These are phyloP conservation scores for Sporisorium graminicola DNA, from an alignment of 1,284 basidiomycete species.

Conservation along the genomic window DNA sequence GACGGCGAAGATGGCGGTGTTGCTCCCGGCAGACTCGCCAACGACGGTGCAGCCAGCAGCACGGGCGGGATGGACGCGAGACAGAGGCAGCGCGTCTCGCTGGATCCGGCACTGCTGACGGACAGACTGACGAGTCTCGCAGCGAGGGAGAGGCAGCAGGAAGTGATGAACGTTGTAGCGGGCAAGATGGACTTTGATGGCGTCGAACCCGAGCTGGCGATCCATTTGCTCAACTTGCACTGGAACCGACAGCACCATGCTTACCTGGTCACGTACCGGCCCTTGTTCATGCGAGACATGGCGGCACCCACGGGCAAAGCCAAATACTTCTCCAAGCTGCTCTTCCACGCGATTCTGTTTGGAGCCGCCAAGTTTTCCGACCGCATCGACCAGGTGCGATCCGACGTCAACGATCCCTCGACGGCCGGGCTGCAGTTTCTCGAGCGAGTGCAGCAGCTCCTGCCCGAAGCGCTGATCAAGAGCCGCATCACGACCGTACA, in stretches of 20 bases:
- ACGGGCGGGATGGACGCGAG: neutral
- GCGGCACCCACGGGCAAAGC: slow-evolving; percentile 47
- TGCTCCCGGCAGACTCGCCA: neutral
- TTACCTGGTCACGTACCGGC: slow-evolving; percentile 65
- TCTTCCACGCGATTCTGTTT: slow-evolving; percentile 66
- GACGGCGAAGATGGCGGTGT: too few relatives aligned
- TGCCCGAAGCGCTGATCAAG: slow-evolving; percentile 62
- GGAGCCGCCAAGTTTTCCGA: slow-evolving; percentile 65
- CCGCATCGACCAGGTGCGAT: slow-evolving; percentile 56
- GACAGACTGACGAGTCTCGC: slow-evolving; percentile 50
- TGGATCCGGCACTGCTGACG: slow-evolving; percentile 22
- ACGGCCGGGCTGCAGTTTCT: slow-evolving; percentile 62
- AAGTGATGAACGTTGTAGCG: slow-evolving; percentile 62
- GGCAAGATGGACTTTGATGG: slow-evolving; percentile 67
- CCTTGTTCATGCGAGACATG: slow-evolving; percentile 66
- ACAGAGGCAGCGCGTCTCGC: neutral
- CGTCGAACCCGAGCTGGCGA: slow-evolving; percentile 58
- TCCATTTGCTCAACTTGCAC: slow-evolving; percentile 65
- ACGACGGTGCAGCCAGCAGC: neutral
- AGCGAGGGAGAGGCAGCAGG: slow-evolving; percentile 56
- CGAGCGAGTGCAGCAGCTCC: slow-evolving; percentile 56
- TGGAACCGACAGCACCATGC: slow-evolving; percentile 69
- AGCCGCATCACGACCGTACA: slow-evolving; percentile 65
- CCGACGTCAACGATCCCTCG: slow-evolving; percentile 46
- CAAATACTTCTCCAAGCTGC: slow-evolving; percentile 60